These are phyloP conservation scores for Fusarium sp. DNA, from an alignment of 2,329 filamentous ascomycete species.

Conservation along the genomic window DNA sequence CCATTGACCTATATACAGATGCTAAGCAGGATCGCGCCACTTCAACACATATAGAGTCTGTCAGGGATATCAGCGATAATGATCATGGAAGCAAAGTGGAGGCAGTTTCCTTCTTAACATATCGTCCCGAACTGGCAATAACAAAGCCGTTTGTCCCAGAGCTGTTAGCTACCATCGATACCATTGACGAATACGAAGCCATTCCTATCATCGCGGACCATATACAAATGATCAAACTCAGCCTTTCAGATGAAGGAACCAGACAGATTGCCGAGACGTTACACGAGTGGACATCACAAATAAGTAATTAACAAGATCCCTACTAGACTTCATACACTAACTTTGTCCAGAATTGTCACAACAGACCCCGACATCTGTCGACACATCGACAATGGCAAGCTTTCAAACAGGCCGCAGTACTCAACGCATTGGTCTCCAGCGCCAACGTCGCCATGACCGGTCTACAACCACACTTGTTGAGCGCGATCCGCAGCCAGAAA, in stretches of 20 bases:
- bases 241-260: too few species aligned
- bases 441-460: neutral
- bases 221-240: neutral
- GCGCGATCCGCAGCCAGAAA: neutral
- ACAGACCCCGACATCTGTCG: neutral
- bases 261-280: neutral
- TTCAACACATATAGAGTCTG: neutral
- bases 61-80: neutral
- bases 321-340: neutral
- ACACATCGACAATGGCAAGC: neutral
- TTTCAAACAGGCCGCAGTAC: neutral
- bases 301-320: neutral
- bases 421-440: neutral
- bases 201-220: neutral
- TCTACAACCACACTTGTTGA: neutral
- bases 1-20: neutral
- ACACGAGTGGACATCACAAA: neutral
- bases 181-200: neutral
- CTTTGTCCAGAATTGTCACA: neutral
- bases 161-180: neutral
- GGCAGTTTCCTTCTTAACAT: neutral
- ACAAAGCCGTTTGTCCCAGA: neutral
- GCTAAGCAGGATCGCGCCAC: neutral
- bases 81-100: neutral
- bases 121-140: neutral